Percentiles rank a stretch among this genome's conserved stretches.
These are phyloP conservation scores for Starmera stellimalicola DNA, from an alignment of 1,139 yeast species.

Conservation along the genomic window DNA sequence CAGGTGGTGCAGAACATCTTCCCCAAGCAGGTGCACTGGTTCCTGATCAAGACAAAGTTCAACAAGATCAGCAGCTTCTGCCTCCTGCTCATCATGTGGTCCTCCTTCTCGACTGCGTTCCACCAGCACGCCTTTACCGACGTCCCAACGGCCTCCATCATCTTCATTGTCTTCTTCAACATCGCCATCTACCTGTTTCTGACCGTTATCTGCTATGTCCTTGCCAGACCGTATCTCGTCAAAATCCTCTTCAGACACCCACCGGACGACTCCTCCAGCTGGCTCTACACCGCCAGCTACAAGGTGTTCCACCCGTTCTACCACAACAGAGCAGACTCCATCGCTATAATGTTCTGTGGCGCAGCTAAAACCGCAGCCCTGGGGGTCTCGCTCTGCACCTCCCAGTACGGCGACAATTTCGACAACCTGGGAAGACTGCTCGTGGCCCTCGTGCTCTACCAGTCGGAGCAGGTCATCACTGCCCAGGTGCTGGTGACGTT, in stretches of 20 bases:
- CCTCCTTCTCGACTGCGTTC: conserved; percentile 84
- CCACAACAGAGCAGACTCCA: conserved; percentile 62
- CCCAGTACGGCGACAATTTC: conserved; percentile 66
- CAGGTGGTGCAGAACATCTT: conserved; percentile 66
- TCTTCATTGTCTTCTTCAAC: conserved; percentile 73
- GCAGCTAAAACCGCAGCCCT: conserved; percentile 91
- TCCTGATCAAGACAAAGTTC: conserved; percentile 46
- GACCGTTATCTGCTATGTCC: conserved; percentile 47
- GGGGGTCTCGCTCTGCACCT: conserved; percentile 71
- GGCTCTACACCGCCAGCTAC: conserved; percentile 29
- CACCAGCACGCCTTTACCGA: conserved; percentile 68
- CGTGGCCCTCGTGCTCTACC: conserved; percentile 77
- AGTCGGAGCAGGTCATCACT: conserved; percentile 75
- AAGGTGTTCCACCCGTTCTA: conserved; percentile 54
- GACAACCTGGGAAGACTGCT: conserved; percentile 59
- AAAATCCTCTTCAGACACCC: conserved; percentile 31
- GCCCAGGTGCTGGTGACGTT: conserved; percentile 62
- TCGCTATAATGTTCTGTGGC: conserved; percentile 76
- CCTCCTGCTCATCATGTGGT: conserved; percentile 71
- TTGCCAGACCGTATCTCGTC: conserved; percentile 56
- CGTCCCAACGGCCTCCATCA: conserved; percentile 59
- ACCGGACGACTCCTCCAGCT: conserved; percentile 38
- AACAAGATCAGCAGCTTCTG: conserved; percentile 70
- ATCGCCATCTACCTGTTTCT: conserved; percentile 69
- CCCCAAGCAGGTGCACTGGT: conserved; percentile 57